Conservation (phyloP, 192 early-diverging fungal species). For the Gaertneriomyces semiglobifer region DNA sequence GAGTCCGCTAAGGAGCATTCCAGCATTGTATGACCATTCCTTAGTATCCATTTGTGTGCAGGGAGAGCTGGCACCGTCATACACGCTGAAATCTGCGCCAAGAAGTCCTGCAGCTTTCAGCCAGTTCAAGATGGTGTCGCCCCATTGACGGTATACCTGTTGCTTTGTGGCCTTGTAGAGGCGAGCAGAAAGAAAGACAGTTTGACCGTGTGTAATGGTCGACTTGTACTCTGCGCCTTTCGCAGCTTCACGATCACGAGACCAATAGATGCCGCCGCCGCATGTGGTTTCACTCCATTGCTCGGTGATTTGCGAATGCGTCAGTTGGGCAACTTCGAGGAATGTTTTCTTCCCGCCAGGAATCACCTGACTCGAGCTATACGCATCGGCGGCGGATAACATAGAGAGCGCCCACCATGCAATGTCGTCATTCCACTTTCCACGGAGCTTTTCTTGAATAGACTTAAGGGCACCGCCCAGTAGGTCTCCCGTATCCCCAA, state of each 20-base stretch:
- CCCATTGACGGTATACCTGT: conserved; percentile 28
- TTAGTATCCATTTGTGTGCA: conserved; percentile 7
- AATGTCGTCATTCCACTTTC: conserved; percentile 50
- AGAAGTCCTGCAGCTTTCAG: conserved; percentile 29
- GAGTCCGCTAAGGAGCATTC: conserved; percentile 20
- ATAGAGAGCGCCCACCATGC: conserved; percentile 43
- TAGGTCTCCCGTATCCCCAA: conserved; percentile 17
- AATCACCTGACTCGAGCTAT: conserved; percentile 20
- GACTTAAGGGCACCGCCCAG: conserved; percentile 21
- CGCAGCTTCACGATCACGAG: conserved; percentile 29
- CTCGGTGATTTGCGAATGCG: conserved; percentile 37
- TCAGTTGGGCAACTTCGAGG: conserved; percentile 27
- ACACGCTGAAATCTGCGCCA: conserved; percentile 10
- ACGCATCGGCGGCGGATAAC: conserved; percentile 35
- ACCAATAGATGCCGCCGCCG: conserved; percentile 47
- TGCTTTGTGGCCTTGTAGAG: conserved; percentile 29
- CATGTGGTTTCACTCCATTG: conserved; percentile 40
- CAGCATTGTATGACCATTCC: conserved; percentile 11
- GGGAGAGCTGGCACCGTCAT: conserved; percentile 26
- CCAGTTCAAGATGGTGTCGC: conserved; percentile 36
- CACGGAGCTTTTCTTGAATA: conserved; percentile 16
- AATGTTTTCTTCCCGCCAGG: conserved; percentile 22
- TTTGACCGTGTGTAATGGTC: conserved; percentile 43
- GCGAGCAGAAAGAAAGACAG: conserved; percentile 34
- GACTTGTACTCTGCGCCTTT: conserved; percentile 37